Evolutionary conservation across 306 rosid species (phyloP), one percentile per base, ranked within the genome.

Genomic region (Spatholobus suberectus): DNA sequence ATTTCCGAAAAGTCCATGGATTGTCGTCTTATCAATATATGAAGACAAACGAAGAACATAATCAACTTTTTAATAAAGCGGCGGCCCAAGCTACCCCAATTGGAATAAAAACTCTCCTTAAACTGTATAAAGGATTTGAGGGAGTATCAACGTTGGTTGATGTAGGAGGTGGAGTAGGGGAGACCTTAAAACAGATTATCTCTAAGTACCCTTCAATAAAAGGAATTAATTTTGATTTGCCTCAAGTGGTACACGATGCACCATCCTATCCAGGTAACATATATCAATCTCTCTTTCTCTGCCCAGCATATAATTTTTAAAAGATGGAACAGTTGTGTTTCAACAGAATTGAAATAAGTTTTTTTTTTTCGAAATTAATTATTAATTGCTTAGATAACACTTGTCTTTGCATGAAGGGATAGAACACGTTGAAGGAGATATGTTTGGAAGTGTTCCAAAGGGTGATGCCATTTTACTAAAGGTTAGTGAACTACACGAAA

Each of bases 181-280:
- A 73, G 3, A 5, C 63, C 38, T 24, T 81, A 12, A 58, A 23
- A 65, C 11, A 34, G 4, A 29, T 81, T 47, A 6, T 73, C 11
- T 62, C 59, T 17, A 7, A 20, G 18, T 47, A 62, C 61, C 85
- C 85, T 81, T 81, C 75, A 5, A 81, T 73, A 0, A 81, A 73
- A 81, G 85, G 75, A n/a, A 81, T 81, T 43, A 81, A 73, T 26
- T 81, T 73, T 73, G 84, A 81, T 73, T 72, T 81, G 67, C 79
- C 84, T 23, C 74, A 61, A 6, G 23, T 17, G 10, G 6, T 81
- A 47, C 32, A 62, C 35, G 21, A 46, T 34, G 84, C 75, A 62
- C 13, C 34, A 11, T 26, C 57, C 24, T 20, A 20, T 63, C 68
- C 57, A 47, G 85, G 80, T 73, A 81, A 35, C 3, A 73, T 15